These are phyloP conservation scores for Verticillium zaregamsianum DNA, from an alignment of 2,329 filamentous ascomycete species.

Conservation along the genomic window DNA sequence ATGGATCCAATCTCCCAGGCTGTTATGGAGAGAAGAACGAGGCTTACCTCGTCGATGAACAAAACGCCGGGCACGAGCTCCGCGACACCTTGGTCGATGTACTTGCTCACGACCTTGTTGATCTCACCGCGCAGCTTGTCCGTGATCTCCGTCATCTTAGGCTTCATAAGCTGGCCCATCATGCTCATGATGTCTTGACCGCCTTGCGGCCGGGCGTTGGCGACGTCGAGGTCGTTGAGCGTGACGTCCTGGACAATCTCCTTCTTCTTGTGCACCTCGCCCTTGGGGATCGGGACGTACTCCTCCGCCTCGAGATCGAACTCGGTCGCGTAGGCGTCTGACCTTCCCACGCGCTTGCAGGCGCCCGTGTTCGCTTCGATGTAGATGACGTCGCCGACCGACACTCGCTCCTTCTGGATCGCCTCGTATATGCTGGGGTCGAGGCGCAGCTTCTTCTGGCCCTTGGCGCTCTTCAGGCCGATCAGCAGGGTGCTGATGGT, in stretches of 20 bases:
- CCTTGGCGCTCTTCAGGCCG: constrained; percentile 89
- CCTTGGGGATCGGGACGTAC: constrained; percentile 97
- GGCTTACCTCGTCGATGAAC: constrained; percentile 90
- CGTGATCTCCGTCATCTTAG: constrained; percentile 98
- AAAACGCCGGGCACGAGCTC: constrained; percentile 97
- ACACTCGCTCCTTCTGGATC: constrained; percentile 96
- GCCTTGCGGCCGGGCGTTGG: constrained; percentile 90
- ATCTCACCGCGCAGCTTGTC: constrained; percentile 95
- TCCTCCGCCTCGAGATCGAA: constrained; percentile 98
- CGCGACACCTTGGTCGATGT: constrained; percentile 96
- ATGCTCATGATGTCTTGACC: constrained; percentile 99
- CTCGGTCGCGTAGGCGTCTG: constrained; percentile 95
- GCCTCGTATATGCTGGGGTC: constrained; percentile 99
- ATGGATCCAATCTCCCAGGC: constrained; percentile 30
- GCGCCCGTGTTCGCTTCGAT: constrained; percentile 98
- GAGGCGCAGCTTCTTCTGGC: constrained; percentile 94
- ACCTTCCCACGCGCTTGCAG: constrained; percentile 93
- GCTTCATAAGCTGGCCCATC: constrained; percentile 99
- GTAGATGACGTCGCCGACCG: constrained; percentile 96
- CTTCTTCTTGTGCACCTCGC: constrained; percentile 99
- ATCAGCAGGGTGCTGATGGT: constrained; percentile 96
- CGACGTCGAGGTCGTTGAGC: constrained; percentile 92
- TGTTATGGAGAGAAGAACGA: neutral
- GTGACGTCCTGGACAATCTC: constrained; percentile 99
- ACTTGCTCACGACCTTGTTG: constrained; percentile 98